phyloP scores from a whole-genome alignment of 2,329 filamentous ascomycete genomes.

The Claviceps digitariae region DNA sequence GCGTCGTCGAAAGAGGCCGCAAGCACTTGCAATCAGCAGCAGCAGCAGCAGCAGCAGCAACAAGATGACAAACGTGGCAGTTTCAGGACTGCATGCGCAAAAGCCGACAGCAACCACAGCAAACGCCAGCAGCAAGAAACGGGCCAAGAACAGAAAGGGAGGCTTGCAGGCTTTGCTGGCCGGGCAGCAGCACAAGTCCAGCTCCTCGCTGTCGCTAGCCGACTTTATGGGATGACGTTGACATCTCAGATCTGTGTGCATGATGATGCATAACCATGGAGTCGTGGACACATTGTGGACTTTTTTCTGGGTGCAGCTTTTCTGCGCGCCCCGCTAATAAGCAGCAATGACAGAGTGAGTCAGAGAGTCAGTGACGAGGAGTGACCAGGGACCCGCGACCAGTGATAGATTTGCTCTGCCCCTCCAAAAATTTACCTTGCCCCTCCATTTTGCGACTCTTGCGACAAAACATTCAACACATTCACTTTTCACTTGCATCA shows the following conservation, averaged over 20 bases:
- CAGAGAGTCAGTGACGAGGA: too few relatives aligned
- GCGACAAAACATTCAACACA: neutral
- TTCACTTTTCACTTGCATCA: neutral
- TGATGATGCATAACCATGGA: too few relatives aligned
- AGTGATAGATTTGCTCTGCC: too few relatives aligned
- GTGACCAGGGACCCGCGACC: too few relatives aligned
- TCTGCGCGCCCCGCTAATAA: too few relatives aligned
- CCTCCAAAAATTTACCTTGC: neutral
- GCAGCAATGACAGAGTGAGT: too few relatives aligned
- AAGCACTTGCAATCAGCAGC: constrained; percentile 6
- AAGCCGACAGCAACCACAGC: constrained; percentile 16
- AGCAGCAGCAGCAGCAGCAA: too few relatives aligned
- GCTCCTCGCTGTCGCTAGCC: constrained; percentile 35
- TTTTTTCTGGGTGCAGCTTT: too few relatives aligned
- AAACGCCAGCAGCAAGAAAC: constrained; percentile 50
- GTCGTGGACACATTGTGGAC: too few relatives aligned
- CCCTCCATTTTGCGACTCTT: neutral
- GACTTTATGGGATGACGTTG: constrained; percentile 31
- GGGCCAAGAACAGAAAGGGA: constrained; percentile 50
- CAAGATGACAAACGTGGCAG: constrained; percentile 1
- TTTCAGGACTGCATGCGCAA: constrained; percentile 6
- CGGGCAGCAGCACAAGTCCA: constrained; percentile 31
- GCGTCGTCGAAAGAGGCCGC: constrained; percentile 12
- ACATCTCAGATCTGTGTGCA: too few relatives aligned
- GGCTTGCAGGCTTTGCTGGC: constrained; percentile 52